Base-by-base conservation (phyloP, 1,284 basidiomycete species). In the Ustilago trichophora region DNA sequence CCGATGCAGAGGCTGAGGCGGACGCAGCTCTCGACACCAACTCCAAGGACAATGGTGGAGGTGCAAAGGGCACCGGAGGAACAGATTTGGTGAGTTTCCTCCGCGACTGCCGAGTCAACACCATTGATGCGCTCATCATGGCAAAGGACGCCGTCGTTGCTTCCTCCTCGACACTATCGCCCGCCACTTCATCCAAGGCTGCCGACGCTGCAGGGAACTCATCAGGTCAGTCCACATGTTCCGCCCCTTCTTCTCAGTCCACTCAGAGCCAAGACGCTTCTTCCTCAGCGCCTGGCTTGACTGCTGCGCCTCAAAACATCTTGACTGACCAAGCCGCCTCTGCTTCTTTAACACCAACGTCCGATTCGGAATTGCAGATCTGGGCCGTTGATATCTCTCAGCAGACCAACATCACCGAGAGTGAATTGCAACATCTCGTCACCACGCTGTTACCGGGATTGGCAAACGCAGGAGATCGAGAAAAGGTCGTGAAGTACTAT, bases 31-130 rank as follows among this genome's bases (percentile, higher is more conserved):
- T 68, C 47, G 65, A 63, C 12, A 51, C 56, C 32, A 47, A 48
- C 32, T 51, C 51, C 10, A 48, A 50, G 25, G 62, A 59, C 34
- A 46, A 53, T 19, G 52, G 47, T 13, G 62, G 51, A 31, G 69
- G 59, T 5, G 62, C 66, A 16, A 75, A 75, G 49, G 77, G 77
- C 8, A 80, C 77, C 5, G 77, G 77, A 7, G 77, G 77, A 6
- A 80, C 77, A n/a, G 71, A 73, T 24, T 56, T 80, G 9, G 75
- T 80, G 15, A 47, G 49, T 4, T 80, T 80, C 51, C 50, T 80
- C 21, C 56, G 73, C 21, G 73, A 68, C 32, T 78, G 77, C 52
- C 47, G 76, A 6, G 59, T 64, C 36, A 80, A 78, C 32, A 80
- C 77, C 18, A 55, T 65, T 27, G 59, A 73, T 31, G 66, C 77